These are phyloP conservation scores for Rickenella mellea DNA, from an alignment of 768 basidiomycete genomes.

Conservation along the genomic window DNA sequence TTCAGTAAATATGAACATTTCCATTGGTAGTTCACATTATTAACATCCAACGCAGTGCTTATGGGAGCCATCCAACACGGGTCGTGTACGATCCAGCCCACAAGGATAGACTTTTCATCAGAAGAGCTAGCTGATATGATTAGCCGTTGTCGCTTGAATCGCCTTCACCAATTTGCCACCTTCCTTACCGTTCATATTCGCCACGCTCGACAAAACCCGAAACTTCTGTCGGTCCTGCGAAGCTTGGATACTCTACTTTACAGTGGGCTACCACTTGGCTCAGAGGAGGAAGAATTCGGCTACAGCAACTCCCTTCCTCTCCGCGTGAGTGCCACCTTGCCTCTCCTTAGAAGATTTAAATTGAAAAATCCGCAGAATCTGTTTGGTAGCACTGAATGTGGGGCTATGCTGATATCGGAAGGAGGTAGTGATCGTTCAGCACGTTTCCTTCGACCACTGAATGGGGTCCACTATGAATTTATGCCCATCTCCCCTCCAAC, in stretches of 20 bases:
- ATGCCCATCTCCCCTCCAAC: conserved; percentile 18
- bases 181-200: conserved; percentile 60
- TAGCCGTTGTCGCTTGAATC: conserved; percentile 54
- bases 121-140: conserved; percentile 70
- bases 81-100: conserved; percentile 64
- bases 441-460: conserved; percentile 45
- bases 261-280: conserved; percentile 52
- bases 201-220: conserved; percentile 47
- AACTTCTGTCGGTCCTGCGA: conserved; percentile 46
- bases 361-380: conserved; percentile 43
- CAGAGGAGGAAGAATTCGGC: conserved; percentile 68
- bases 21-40: conserved; percentile 17
- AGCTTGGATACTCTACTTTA: conserved; percentile 56
- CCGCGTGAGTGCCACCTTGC: conserved; percentile 32
- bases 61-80: conserved; percentile 66
- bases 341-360: conserved; percentile 8
- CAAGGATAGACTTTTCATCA: conserved; percentile 51
- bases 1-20: conserved; percentile 45
- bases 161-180: conserved; percentile 64
- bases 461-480: conserved; percentile 61
- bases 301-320: conserved; percentile 53
- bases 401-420: conserved; percentile 55
- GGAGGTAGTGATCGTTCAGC: conserved; percentile 43
- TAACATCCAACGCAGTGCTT: conserved; percentile 39
- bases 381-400: conserved; percentile 77